Evolutionary conservation across 2,329 filamentous ascomycete genomes (phyloP), one percentile per base, ranked within the genome.

Genomic region (Claviceps sp.): DNA sequence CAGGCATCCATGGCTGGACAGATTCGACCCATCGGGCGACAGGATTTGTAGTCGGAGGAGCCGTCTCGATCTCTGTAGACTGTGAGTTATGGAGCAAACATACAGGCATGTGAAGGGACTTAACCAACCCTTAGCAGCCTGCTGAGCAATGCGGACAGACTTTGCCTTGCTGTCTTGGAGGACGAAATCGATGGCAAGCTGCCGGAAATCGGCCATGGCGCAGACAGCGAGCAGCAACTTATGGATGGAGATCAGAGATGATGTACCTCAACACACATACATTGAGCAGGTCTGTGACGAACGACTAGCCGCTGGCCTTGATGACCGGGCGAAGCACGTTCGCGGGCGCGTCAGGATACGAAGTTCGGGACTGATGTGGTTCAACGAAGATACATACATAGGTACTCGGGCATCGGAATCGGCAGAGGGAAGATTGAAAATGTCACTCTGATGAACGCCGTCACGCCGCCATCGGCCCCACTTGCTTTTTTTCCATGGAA

Each of bases 1-100:
- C 67, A 16, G 71, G 71, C 67, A 79, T 76, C 76, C 76, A 79
- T 51, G 69, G 70, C 57, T 75, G 71, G 51, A 79, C 73, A 38
- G 76, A 74, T 45, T 76, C 71, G 29, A 77, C 76, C 76, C 76
- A 79, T 59, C 74, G 72, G 16, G 73, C 74, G 44, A 79, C 68
- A 3, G 72, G 68, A 47, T 72, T 68, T 47, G 72, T 69, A 56
- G 63, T 70, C 42, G 71, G 64, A 0, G 69, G 56, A 7, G 71
- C 66, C 51, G 61, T 63, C 60, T 76, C 66, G 22, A 78, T 74
- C 54, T 70, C 74, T 75, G 22, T 4, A 26, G 23, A 5, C 2
- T 9, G 52, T 63, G 40, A 62, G 52, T 3, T 8, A 34, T 14
- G 16, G 29, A n/a, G 11, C 29, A 34, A 23, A 5, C 3, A 13